phyloP scores from a whole-genome alignment of 306 rosid genomes.

The Canavalia gladiata region DNA sequence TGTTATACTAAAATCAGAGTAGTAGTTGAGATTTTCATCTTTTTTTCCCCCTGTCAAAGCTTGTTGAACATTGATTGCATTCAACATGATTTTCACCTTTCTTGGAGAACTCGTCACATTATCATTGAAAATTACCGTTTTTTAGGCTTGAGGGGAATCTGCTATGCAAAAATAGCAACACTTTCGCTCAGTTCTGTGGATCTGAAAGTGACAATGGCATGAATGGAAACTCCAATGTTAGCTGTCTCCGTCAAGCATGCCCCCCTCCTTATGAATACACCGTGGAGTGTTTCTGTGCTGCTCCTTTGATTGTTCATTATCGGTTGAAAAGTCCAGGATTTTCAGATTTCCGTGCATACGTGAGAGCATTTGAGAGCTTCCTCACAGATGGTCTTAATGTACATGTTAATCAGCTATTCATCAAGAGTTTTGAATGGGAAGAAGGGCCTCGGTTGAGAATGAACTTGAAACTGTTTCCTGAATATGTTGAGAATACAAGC shows the following conservation, averaged over 20 bases:
- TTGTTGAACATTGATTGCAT: constrained; percentile 11
- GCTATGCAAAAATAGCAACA: constrained; percentile 59
- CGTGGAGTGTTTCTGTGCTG: constrained; percentile 64
- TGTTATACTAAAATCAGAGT: constrained; percentile 11
- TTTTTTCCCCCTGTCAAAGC: neutral
- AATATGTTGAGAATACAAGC: constrained; percentile 41
- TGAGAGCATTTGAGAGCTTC: constrained; percentile 50
- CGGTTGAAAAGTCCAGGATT: constrained; percentile 95
- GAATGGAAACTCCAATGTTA: constrained; percentile 42
- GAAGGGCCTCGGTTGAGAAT: constrained; percentile 77
- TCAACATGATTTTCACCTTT: neutral
- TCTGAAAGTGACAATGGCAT: constrained; percentile 45
- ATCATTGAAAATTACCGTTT: constrained; percentile 26
- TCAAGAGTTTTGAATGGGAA: constrained; percentile 65
- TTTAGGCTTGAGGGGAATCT: constrained; percentile 96
- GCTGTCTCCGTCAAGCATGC: constrained; percentile 60
- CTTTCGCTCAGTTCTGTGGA: constrained; percentile 61
- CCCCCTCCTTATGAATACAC: constrained; percentile 74
- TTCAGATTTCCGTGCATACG: constrained; percentile 66
- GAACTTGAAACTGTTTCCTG: constrained; percentile 78
- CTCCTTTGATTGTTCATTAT: constrained; percentile 67
- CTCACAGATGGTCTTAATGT: constrained; percentile 63
- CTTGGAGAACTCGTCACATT: constrained; percentile 17
- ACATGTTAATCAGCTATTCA: constrained; percentile 57
- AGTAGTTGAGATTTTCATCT: neutral